Base-by-base conservation (phyloP, 2,329 filamentous ascomycete genomes). In the Westerdykella aurantiaca region DNA sequence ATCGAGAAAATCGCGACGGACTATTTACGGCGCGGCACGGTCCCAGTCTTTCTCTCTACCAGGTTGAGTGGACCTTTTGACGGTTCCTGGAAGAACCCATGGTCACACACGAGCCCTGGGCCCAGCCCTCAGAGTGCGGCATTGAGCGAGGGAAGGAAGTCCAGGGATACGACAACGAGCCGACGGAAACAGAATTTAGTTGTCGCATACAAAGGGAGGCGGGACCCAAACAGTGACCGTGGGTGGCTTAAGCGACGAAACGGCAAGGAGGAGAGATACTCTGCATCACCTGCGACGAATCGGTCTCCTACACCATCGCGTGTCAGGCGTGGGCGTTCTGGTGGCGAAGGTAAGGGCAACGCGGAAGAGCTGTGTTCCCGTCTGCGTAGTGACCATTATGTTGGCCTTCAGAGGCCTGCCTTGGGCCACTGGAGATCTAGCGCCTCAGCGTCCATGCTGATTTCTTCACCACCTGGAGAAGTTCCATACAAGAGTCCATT, bases 11-110 rank as follows among this genome's bases (percentile, higher is more conserved):
- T 82, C 11, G 83, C 79, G 1, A 66, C 72, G 25, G 72, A 73
- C 29, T 86, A 77, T 52, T 66, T 86, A 31, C 65, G 71, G 6
- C 33, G 33, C 16, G 84, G 83, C 0, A 67, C 72, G 23, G 58
- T 72, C 2, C 74, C 83, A 0, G 56, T 76, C 18, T 70, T 89
- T 2, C 60, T 82, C 3, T 83, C 84, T 11, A 77, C 83, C 6
- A 64, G 68, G 5, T 68, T 87, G 3, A 73, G 68, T 46, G 84
- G 83, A 0, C 84, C 83, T 0, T 84, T 86, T 50, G 71, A 61
- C 21, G 41, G 56, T 5, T 46, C 48, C 31, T 69, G 65, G 64
- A 54, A 55, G 39, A 69, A 69, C 39, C 66, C 67, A 16, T 70
- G 66, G 65, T 35, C 37, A 31, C 42, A 46, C 31, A 18, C 41